Conservation (phyloP, 2,329 filamentous ascomycete species). For the Pseudonectria foliicola region DNA sequence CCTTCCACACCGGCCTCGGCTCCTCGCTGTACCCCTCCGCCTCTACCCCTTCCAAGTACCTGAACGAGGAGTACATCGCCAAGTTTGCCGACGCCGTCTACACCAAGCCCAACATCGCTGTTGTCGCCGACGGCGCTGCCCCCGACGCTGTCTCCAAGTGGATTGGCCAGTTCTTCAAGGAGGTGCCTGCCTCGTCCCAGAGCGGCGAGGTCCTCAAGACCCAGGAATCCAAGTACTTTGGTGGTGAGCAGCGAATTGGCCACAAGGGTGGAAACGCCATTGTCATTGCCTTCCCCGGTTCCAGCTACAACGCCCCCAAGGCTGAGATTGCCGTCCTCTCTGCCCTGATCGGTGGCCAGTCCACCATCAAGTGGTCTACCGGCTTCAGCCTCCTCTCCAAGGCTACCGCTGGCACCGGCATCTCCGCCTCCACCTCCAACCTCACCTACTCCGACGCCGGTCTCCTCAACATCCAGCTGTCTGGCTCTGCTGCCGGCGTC, state of each 20-base stretch:
- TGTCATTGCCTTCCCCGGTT: conserved; percentile 88
- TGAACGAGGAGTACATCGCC: conserved; percentile 67
- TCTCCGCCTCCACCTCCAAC: conserved; percentile 68
- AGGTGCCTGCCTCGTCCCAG: conserved; percentile 49
- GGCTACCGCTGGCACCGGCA: conserved; percentile 59
- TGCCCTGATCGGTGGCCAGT: conserved; percentile 82
- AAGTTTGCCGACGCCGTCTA: conserved; percentile 75
- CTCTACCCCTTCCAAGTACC: conserved; percentile 69
- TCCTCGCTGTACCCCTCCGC: conserved; percentile 66
- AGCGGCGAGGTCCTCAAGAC: conserved; percentile 48
- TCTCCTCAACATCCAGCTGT: conserved; percentile 76
- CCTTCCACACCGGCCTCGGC: conserved; percentile 92
- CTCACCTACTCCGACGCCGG: conserved; percentile 89
- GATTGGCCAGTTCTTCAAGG: conserved; percentile 87
- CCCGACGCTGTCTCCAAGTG: conserved; percentile 74
- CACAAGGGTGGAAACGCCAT: conserved; percentile 72
- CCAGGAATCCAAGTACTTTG: conserved; percentile 76
- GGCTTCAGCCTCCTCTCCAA: conserved; percentile 89
- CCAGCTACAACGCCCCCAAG: conserved; percentile 74
- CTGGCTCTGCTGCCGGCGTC: conserved; percentile 66
- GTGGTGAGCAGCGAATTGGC: conserved; percentile 86
- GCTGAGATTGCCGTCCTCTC: conserved; percentile 83
- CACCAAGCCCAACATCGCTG: conserved; percentile 81
- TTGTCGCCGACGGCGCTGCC: conserved; percentile 83
- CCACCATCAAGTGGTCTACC: conserved; percentile 89